These are phyloP conservation scores for Colletotrichum truncatum DNA, from an alignment of 2,329 filamentous ascomycete species.

Conservation along the genomic window DNA sequence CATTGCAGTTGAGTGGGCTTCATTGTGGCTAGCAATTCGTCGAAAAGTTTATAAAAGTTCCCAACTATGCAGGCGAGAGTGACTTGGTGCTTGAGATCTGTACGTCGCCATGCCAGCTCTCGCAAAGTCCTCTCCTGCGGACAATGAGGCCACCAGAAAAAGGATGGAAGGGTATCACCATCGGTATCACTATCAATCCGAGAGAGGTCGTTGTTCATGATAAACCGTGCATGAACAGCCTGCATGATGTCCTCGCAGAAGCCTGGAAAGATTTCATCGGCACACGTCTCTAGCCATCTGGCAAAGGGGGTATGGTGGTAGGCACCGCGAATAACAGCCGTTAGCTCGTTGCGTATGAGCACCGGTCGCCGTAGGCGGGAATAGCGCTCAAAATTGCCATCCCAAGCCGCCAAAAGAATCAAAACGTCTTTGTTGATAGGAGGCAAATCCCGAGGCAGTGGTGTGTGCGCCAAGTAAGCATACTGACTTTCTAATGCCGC, in stretches of 20 bases:
- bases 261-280: not conserved
- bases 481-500: constrained; percentile 7
- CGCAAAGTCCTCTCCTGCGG: not conserved
- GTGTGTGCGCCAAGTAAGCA: constrained; percentile 36
- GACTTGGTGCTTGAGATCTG: not conserved
- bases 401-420: constrained; percentile 46
- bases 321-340: constrained; percentile 43
- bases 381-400: constrained; percentile 51
- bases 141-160: not conserved
- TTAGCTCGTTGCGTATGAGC: constrained; percentile 35
- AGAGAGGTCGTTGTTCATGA: constrained; percentile 42
- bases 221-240: constrained; percentile 39
- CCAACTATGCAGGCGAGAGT: not conserved
- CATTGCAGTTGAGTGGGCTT: not conserved
- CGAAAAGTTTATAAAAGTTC: not conserved
- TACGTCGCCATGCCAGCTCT: not conserved
- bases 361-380: constrained; percentile 41
- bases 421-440: constrained; percentile 46
- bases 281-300: not conserved
- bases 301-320: constrained; percentile 49
- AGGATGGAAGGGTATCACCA: not conserved
- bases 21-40: not conserved
- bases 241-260: not conserved
- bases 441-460: constrained; percentile 47
- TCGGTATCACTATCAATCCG: not conserved